A percentile compares a stretch with the other conserved stretches of the same genome.
These are phyloP conservation scores for Groenewaldozyma sp. DNA, from an alignment of 1,139 yeast genomes.

Conservation along the genomic window DNA sequence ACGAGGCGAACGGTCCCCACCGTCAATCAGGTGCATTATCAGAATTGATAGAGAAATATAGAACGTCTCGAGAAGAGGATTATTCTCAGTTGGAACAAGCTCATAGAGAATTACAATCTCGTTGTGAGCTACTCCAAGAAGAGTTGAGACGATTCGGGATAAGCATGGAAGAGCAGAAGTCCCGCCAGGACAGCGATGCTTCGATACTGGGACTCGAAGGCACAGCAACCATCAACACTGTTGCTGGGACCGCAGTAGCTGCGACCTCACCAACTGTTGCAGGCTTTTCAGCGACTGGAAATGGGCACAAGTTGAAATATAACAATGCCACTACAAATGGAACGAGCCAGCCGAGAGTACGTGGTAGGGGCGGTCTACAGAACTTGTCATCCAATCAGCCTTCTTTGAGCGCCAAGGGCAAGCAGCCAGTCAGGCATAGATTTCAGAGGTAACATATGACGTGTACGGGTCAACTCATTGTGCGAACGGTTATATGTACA, in stretches of 20 bases:
- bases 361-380: slow-evolving; percentile 31
- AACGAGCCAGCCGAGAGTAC: slow-evolving; percentile 12
- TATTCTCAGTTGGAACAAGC: slow-evolving; percentile 18
- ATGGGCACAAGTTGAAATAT: no score
- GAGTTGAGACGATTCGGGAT: slow-evolving; percentile 13
- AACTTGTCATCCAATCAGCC: slow-evolving; percentile 14
- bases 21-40: slow-evolving; percentile 8
- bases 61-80: slow-evolving; percentile 15
- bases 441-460: slow-evolving; percentile 6
- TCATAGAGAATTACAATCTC: slow-evolving; percentile 18
- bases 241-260: not conserved
- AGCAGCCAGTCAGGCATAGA: slow-evolving; percentile 5
- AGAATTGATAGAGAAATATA: slow-evolving; percentile 15
- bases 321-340: not conserved
- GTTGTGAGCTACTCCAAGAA: slow-evolving; percentile 15
- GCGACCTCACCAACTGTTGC: not conserved
- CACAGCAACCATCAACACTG: not conserved
- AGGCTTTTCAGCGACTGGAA: not conserved
- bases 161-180: slow-evolving; percentile 10
- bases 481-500: not conserved
- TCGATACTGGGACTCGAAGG: slow-evolving; percentile 4
- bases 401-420: not conserved
- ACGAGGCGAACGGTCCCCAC: slow-evolving; percentile 11
- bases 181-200: slow-evolving; percentile 10
- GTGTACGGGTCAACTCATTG: not conserved